phyloP scores from a whole-genome alignment of 345 rosid genomes.

The Balakata baccata region DNA sequence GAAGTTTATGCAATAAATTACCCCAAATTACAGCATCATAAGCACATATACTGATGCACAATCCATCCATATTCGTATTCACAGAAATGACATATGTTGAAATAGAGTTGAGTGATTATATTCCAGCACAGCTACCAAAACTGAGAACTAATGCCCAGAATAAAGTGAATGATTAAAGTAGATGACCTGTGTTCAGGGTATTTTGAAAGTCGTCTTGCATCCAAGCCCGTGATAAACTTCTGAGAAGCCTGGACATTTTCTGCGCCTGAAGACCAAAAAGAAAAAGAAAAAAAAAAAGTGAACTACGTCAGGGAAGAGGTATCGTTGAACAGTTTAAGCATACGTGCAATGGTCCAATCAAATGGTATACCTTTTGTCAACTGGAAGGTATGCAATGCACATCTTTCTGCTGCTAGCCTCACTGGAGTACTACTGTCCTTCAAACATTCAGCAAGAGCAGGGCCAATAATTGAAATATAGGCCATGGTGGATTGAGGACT shows the following conservation, averaged over 20 bases:
- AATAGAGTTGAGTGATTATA: not conserved
- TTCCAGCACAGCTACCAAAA: not conserved
- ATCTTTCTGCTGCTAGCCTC: constrained; percentile 88
- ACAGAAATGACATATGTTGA: too few species aligned
- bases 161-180: not conserved
- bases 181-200: constrained; percentile 67
- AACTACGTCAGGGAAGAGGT: too few species aligned
- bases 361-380: constrained; percentile 56
- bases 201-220: constrained; percentile 86
- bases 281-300: not conserved
- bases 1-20: too few species aligned
- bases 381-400: constrained; percentile 74
- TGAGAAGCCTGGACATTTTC: constrained; percentile 84
- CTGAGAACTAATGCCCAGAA: not conserved
- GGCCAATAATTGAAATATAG: constrained; percentile 60
- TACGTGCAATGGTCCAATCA: not conserved
- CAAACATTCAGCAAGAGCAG: constrained; percentile 76
- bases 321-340: not conserved
- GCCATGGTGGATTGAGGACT: constrained; percentile 44
- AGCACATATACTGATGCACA: too few species aligned
- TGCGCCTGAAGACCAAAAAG: constrained; percentile 37
- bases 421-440: constrained; percentile 81
- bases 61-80: too few species aligned
- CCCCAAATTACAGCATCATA: too few species aligned
- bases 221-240: constrained; percentile 91